Evolutionary conservation across 2,329 filamentous ascomycete genomes (phyloP).

Genomic region (Davidsoniella australis): DNA sequence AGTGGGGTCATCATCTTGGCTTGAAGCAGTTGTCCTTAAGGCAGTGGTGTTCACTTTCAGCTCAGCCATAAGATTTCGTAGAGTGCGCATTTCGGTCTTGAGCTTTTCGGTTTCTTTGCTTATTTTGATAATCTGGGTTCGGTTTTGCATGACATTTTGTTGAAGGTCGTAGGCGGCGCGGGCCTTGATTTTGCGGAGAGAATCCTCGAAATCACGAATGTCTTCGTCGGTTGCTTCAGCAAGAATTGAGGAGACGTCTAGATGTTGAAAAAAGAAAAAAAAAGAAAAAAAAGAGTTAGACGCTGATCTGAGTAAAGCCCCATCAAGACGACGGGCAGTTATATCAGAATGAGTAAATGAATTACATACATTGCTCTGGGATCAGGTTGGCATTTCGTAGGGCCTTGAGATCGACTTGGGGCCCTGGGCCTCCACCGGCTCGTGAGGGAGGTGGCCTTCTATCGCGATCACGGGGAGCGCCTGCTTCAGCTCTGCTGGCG

Average conservation of each 20-base stretch:
- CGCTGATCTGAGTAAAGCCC: conserved; percentile 10
- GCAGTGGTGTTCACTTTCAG: conserved; percentile 63
- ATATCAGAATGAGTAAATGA: background rate
- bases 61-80: conserved; percentile 82
- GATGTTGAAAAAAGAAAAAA: background rate
- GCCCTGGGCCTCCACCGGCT: conserved; percentile 32
- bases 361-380: conserved; percentile 55
- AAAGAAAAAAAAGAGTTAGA: background rate
- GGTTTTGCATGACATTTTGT: conserved; percentile 91
- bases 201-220: conserved; percentile 64
- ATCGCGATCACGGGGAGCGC: conserved; percentile 19
- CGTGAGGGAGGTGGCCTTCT: conserved; percentile 37
- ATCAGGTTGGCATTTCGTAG: conserved; percentile 64
- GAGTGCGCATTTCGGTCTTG: conserved; percentile 84
- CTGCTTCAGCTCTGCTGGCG: conserved; percentile 17
- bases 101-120: conserved; percentile 98
- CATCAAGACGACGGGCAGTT: background rate
- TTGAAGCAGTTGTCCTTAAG: conserved; percentile 41
- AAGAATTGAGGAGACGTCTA: conserved; percentile 50
- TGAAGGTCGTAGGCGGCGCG: conserved; percentile 72
- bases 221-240: conserved; percentile 77
- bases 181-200: conserved; percentile 58
- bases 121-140: conserved; percentile 97
- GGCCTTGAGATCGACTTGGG: conserved; percentile 58
- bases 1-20: conserved; percentile 26